These are phyloP conservation scores for Bifiguratus adelaidae DNA, from an alignment of 192 early-diverging fungal genomes.

Conservation along the genomic window DNA sequence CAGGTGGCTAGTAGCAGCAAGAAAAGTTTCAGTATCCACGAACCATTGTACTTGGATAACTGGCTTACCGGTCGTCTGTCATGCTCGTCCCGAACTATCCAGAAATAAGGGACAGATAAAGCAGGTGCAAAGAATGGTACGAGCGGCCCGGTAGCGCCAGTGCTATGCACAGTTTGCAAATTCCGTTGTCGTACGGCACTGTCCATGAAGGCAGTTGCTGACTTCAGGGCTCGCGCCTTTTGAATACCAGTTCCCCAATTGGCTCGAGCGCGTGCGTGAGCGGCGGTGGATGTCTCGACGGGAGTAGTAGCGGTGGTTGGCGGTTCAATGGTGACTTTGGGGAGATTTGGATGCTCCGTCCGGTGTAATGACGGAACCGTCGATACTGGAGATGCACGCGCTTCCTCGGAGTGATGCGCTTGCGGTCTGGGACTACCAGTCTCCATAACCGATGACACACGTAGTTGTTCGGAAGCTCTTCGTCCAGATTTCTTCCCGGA, in stretches of 20 bases:
- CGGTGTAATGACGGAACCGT: too few relatives aligned
- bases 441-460: too few relatives aligned
- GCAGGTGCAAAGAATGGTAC: constrained; percentile 18
- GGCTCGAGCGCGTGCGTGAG: background rate
- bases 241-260: background rate
- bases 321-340: too few relatives aligned
- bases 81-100: constrained; percentile 12
- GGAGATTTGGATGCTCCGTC: too few relatives aligned
- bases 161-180: background rate
- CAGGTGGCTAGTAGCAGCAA: constrained; percentile 13
- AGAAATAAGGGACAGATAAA: constrained; percentile 10
- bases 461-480: too few relatives aligned
- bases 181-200: background rate
- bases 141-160: background rate
- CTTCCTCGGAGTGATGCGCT: too few relatives aligned
- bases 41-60: background rate
- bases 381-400: too few relatives aligned
- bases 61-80: constrained; percentile 14
- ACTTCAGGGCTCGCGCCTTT: background rate
- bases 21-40: background rate
- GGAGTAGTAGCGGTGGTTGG: too few relatives aligned
- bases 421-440: too few relatives aligned
- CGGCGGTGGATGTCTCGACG: too few relatives aligned
- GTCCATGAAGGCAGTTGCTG: background rate
- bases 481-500: too few relatives aligned